These are phyloP conservation scores for Lodderomyces oxycetoniae DNA, from an alignment of 1,139 yeast genomes.

Conservation along the genomic window DNA sequence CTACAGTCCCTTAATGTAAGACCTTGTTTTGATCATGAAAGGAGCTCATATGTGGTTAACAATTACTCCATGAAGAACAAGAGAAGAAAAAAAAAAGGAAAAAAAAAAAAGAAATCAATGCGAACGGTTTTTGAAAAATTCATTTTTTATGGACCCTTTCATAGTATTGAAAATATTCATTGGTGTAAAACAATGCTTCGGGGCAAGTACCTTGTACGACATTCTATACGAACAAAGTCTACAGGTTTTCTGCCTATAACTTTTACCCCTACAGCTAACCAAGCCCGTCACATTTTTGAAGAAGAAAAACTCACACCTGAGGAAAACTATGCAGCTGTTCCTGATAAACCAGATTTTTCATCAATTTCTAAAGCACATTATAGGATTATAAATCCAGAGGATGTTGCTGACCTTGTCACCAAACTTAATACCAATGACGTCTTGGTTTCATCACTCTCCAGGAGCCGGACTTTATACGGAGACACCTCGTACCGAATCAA, in stretches of 20 bases:
- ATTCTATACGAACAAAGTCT: slow-evolving; percentile 11
- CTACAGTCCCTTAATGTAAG: too few species aligned
- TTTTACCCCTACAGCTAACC: slow-evolving; percentile 34
- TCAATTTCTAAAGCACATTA: slow-evolving; percentile 21
- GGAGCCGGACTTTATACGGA: slow-evolving; percentile 28
- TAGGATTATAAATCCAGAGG: slow-evolving; percentile 34
- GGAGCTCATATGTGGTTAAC: too few species aligned
- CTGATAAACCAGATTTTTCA: slow-evolving; percentile 22
- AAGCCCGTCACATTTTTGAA: slow-evolving; percentile 28
- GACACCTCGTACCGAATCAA: slow-evolving; percentile 17
- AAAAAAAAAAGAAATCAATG: too few species aligned
- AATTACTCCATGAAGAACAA: too few species aligned
- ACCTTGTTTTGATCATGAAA: too few species aligned
- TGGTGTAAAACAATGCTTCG: too few species aligned
- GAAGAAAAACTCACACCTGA: slow-evolving; percentile 29
- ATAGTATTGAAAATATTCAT: too few species aligned
- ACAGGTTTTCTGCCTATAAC: slow-evolving; percentile 26
- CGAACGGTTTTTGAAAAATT: too few species aligned
- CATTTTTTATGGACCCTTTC: too few species aligned
- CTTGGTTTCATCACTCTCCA: slow-evolving; percentile 27
- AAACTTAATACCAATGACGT: slow-evolving; percentile 27
- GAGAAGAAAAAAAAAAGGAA: too few species aligned
- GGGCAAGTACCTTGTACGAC: slow-evolving; percentile 6
- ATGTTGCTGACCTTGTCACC: slow-evolving; percentile 31
- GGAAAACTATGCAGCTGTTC: slow-evolving; percentile 33